Conservation (phyloP, 331 rosid genomes). For the Stylosanthes scabra region DNA sequence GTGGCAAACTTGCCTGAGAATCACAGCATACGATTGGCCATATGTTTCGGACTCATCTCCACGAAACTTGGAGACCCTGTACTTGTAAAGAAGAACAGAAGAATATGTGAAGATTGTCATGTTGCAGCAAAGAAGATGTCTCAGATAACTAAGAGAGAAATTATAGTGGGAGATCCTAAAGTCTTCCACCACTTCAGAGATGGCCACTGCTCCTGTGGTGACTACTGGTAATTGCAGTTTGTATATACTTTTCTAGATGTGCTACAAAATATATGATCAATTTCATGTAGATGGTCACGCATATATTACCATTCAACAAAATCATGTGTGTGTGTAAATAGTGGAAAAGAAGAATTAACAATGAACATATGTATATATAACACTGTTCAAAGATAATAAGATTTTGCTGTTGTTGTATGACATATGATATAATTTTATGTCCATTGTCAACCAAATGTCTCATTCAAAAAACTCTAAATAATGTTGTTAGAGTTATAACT, state of each 20-base stretch:
- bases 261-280: conserved; percentile 4
- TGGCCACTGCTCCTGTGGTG: conserved; percentile 63
- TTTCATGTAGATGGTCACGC: background rate
- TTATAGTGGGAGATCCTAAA: conserved; percentile 63
- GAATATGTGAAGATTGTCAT: conserved; percentile 67
- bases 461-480: too few relatives aligned
- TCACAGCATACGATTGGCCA: conserved; percentile 68
- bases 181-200: conserved; percentile 63
- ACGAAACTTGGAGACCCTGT: conserved; percentile 55
- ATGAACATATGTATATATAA: background rate
- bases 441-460: too few relatives aligned
- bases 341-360: conserved; percentile 22
- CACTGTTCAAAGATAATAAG: too few relatives aligned
- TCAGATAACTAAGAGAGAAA: conserved; percentile 47
- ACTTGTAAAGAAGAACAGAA: conserved; percentile 58
- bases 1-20: conserved; percentile 41
- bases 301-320: background rate
- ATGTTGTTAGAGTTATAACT: too few relatives aligned
- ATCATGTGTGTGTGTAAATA: conserved; percentile 4
- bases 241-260: background rate
- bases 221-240: conserved; percentile 55
- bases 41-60: conserved; percentile 65
- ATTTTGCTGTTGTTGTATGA: too few relatives aligned
- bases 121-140: conserved; percentile 53
- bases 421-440: background rate